Conservation (phyloP, 768 basidiomycete species). For the Pleurotus cornucopiae region DNA sequence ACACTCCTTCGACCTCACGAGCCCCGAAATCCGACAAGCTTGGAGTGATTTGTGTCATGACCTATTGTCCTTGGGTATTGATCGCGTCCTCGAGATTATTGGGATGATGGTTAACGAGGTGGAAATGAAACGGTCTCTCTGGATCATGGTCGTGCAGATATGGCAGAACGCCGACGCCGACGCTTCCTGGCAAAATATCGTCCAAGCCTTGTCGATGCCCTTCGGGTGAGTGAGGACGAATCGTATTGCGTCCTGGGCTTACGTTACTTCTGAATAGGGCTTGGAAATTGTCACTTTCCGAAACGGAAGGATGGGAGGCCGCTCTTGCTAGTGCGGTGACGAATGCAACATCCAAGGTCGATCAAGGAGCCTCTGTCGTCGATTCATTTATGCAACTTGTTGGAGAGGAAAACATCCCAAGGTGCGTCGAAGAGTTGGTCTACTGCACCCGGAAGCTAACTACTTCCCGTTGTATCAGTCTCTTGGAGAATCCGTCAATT, state of each 20-base stretch:
- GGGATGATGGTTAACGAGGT: constrained; percentile 20
- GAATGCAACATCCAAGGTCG: constrained; percentile 15
- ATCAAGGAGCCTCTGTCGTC: constrained; percentile 18
- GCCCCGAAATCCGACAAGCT: constrained; percentile 29
- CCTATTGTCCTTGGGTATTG: constrained; percentile 38
- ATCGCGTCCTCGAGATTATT: constrained; percentile 32
- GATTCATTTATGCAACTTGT: constrained; percentile 24
- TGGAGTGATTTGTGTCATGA: constrained; percentile 51
- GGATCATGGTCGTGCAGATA: constrained; percentile 38
- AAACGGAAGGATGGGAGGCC: constrained; percentile 37
- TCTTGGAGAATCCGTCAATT: constrained; percentile 18
- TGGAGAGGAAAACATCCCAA: constrained; percentile 12
- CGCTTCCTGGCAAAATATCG: constrained; percentile 34
- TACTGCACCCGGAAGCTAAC: too few species aligned
- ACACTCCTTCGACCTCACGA: constrained; percentile 33
- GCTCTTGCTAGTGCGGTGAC: constrained; percentile 28
- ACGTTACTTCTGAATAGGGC: constrained; percentile 24
- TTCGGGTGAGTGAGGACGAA: constrained; percentile 33
- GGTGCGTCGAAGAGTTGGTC: not conserved
- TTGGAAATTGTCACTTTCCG: constrained; percentile 40
- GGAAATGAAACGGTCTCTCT: constrained; percentile 40
- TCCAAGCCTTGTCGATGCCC: constrained; percentile 43
- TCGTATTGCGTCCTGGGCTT: not conserved
- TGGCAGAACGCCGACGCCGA: constrained; percentile 20
- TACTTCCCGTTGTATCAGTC: constrained; percentile 12